Evolutionary conservation across 1,284 basidiomycete species (phyloP).

Genomic region (Malassezia nana): DNA sequence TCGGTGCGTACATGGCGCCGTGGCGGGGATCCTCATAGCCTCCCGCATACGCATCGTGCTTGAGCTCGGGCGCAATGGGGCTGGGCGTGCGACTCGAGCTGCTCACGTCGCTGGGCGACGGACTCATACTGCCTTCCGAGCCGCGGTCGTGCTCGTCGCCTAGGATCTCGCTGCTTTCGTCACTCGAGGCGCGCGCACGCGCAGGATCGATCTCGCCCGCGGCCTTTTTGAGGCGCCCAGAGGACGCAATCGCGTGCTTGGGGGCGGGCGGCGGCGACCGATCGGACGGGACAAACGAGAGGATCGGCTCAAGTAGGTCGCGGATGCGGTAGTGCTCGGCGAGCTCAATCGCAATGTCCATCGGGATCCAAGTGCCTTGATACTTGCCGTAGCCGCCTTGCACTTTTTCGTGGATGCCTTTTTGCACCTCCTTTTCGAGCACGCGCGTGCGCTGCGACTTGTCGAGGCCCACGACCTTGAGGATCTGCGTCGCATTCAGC

Average conservation of each 20-base stretch:
- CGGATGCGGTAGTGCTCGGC: conserved; percentile 92
- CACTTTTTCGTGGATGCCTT: conserved; percentile 97
- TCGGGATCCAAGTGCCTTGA: conserved; percentile 97
- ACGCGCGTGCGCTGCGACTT: conserved; percentile 97
- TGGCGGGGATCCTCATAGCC: conserved; percentile 9
- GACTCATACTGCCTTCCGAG: conserved; percentile 57
- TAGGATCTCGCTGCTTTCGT: conserved; percentile 36
- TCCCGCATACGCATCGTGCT: conserved; percentile 1
- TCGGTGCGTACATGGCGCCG: conserved; percentile 13
- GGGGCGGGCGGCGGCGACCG: conserved; percentile 87
- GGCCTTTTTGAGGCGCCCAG: conserved; percentile 36
- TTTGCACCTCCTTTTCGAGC: conserved; percentile 93
- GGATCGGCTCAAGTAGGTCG: conserved; percentile 75
- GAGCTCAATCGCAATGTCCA: conserved; percentile 74
- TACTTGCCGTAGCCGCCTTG: conserved; percentile 99
- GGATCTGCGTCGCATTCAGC: conserved; percentile 93
- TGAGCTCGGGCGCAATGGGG: conserved; percentile 51
- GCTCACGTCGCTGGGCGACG: conserved; percentile 71
- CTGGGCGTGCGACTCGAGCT: conserved; percentile 81
- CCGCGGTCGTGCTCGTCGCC: conserved; percentile 52
- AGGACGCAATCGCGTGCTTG: conserved; percentile 63
- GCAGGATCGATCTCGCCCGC: conserved; percentile 30
- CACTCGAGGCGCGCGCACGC: conserved; percentile 38
- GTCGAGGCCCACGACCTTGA: conserved; percentile 98
- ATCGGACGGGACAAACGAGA: conserved; percentile 81